Conservation (phyloP, 306 rosid genomes). For the Dryas octopetala region DNA sequence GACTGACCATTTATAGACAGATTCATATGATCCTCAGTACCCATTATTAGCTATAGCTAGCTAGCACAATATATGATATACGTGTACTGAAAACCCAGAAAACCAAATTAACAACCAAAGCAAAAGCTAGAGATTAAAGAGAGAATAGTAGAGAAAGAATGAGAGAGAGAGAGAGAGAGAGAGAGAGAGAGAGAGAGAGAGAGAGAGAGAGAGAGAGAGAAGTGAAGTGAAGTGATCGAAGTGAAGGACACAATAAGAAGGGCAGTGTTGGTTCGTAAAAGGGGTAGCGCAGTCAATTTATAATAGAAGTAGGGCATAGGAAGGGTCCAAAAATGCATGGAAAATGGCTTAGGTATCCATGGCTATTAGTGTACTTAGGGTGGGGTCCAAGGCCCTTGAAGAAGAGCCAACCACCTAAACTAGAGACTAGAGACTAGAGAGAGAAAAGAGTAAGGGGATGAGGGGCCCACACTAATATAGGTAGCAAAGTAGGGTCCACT, state of each 20-base stretch:
- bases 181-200: not conserved
- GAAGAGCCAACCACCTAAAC: slow-evolving; percentile 52
- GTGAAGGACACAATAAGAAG: slow-evolving; percentile 5
- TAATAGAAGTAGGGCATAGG: slow-evolving; percentile 37
- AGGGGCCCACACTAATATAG: slow-evolving; percentile 13
- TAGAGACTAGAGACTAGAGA: slow-evolving; percentile 1
- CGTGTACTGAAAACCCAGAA: not conserved
- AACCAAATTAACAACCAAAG: no score
- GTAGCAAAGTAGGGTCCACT: slow-evolving; percentile 14
- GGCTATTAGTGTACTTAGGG: slow-evolving; percentile 49
- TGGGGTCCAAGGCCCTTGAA: slow-evolving; percentile 33
- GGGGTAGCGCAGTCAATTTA: slow-evolving; percentile 44
- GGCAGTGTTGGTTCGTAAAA: slow-evolving; percentile 24
- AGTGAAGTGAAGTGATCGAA: not conserved
- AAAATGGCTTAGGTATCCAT: slow-evolving; percentile 38
- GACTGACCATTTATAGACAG: slow-evolving; percentile 57
- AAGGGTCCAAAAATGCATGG: slow-evolving; percentile 55
- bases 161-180: not conserved
- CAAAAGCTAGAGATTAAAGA: not conserved
- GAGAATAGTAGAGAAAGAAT: not conserved
- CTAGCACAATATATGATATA: not conserved
- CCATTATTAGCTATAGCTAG: slow-evolving; percentile 1
- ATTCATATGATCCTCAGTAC: slow-evolving; percentile 38
- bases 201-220: no score
- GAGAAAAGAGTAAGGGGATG: not conserved